Conservation (phyloP, 2,329 filamentous ascomycete species). For the Cercospora brassicicola region DNA sequence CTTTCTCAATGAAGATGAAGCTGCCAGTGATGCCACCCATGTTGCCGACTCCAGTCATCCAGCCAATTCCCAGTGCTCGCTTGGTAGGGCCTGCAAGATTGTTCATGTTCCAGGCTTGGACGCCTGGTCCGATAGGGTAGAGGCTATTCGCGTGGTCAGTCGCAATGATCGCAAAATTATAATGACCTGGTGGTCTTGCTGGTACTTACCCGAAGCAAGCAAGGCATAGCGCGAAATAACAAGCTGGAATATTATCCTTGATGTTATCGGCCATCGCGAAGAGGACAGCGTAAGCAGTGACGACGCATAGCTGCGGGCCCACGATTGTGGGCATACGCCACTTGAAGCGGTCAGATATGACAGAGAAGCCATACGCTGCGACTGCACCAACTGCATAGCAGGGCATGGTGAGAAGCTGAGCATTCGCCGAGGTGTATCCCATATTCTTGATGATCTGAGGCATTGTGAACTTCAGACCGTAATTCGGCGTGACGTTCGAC, state of each 20-base stretch:
- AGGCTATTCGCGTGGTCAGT: background rate
- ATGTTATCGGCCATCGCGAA: conserved; percentile 26
- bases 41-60: conserved; percentile 45
- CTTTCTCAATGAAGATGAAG: conserved; percentile 40
- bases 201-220: conserved; percentile 24
- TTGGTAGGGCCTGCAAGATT: conserved; percentile 39
- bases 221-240: conserved; percentile 33
- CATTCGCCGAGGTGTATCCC: conserved; percentile 23
- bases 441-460: conserved; percentile 20
- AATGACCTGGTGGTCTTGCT: background rate
- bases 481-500: background rate
- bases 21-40: conserved; percentile 46
- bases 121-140: conserved; percentile 32
- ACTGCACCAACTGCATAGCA: conserved; percentile 38
- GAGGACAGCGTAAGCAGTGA: conserved; percentile 29
- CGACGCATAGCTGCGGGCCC: conserved; percentile 22
- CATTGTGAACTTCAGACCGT: conserved; percentile 24
- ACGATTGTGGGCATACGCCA: conserved; percentile 61
- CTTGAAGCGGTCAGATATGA: conserved; percentile 58
- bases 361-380: conserved; percentile 42
- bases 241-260: conserved; percentile 46
- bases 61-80: conserved; percentile 43
- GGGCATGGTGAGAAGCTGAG: conserved; percentile 35
- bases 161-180: background rate
- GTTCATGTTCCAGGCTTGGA: conserved; percentile 33